Evolutionary conservation across 2,329 filamentous ascomycete species (phyloP).

Genomic region (Colletotrichum chrysophilum): DNA sequence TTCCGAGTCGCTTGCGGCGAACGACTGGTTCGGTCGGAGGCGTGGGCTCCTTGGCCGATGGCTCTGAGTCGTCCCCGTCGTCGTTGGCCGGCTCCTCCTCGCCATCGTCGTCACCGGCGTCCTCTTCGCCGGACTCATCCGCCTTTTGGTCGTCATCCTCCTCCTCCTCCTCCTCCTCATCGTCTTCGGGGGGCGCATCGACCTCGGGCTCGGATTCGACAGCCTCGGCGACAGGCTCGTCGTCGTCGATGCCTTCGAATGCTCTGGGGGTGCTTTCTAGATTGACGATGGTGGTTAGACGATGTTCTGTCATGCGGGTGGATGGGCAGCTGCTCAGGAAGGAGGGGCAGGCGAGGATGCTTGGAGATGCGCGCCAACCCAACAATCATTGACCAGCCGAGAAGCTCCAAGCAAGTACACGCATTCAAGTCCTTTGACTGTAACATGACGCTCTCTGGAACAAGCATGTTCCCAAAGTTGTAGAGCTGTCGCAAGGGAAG

Average conservation of each 20-base stretch:
- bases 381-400: background rate
- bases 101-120: conserved; percentile 53
- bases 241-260: conserved; percentile 43
- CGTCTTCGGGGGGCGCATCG: conserved; percentile 24
- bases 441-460: background rate
- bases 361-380: background rate
- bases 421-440: background rate
- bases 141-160: conserved; percentile 51
- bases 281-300: background rate
- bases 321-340: background rate
- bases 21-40: conserved; percentile 65
- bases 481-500: background rate
- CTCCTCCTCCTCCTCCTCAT: conserved; percentile 52
- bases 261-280: conserved; percentile 47
- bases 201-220: conserved; percentile 27
- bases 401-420: background rate
- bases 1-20: conserved; percentile 79
- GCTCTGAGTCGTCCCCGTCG: conserved; percentile 43
- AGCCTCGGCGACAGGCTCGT: conserved; percentile 42
- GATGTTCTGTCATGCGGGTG: background rate
- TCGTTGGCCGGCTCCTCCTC: conserved; percentile 56
- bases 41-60: conserved; percentile 55
- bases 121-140: conserved; percentile 45
- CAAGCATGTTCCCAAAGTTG: conserved; percentile 33
- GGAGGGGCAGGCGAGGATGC: background rate